These are phyloP conservation scores for Venturia carpophila DNA, from an alignment of 2,329 filamentous ascomycete genomes.

Conservation along the genomic window DNA sequence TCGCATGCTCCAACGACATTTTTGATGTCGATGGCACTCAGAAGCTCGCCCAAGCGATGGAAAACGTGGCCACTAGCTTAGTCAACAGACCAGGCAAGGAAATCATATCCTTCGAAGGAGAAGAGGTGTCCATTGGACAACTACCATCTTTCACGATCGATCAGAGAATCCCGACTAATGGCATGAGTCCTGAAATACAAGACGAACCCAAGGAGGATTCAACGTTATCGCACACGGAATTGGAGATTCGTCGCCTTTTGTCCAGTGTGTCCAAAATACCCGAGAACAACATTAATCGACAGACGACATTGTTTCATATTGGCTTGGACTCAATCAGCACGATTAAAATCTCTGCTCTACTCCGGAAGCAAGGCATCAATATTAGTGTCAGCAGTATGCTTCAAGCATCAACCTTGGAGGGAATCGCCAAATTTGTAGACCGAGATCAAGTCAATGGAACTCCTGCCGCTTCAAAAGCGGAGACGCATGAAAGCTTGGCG, in stretches of 20 bases:
- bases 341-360: slow-evolving; percentile 68
- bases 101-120: slow-evolving; percentile 46
- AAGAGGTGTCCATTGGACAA: slow-evolving; percentile 57
- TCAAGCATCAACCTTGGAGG: slow-evolving; percentile 53
- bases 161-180: background rate
- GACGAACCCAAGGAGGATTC: background rate
- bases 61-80: slow-evolving; percentile 51
- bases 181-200: background rate
- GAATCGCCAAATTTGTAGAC: slow-evolving; percentile 46
- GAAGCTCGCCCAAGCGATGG: slow-evolving; percentile 51
- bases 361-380: slow-evolving; percentile 55
- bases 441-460: slow-evolving; percentile 1
- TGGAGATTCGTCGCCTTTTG: slow-evolving; percentile 40
- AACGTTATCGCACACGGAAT: slow-evolving; percentile 24
- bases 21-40: slow-evolving; percentile 41
- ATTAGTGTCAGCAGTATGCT: slow-evolving; percentile 66
- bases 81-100: slow-evolving; percentile 42
- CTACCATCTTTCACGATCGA: slow-evolving; percentile 39
- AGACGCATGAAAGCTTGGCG: slow-evolving; percentile 25
- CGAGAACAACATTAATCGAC: slow-evolving; percentile 48
- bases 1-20: slow-evolving; percentile 57
- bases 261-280: slow-evolving; percentile 54
- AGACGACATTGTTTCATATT: slow-evolving; percentile 68
- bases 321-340: slow-evolving; percentile 88
- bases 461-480: background rate